phyloP scores from a whole-genome alignment of 768 basidiomycete genomes.

The Calvatia gigantea region DNA sequence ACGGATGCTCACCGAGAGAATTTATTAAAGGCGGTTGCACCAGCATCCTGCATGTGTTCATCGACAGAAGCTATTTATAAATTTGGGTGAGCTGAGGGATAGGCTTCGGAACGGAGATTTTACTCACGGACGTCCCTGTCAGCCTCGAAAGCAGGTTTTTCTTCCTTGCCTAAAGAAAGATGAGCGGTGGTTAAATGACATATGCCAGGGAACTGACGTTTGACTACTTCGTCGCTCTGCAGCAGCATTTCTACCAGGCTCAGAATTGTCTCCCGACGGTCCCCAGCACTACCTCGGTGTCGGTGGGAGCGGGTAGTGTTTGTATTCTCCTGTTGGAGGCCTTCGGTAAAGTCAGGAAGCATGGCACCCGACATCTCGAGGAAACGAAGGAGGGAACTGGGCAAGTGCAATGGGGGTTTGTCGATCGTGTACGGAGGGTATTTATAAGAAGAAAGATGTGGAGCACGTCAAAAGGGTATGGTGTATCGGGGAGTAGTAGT shows the following conservation, averaged over 20 bases:
- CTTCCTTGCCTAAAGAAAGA: slow-evolving; percentile 27
- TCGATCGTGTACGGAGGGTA: background rate
- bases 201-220: slow-evolving; percentile 22
- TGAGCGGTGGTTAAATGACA: background rate
- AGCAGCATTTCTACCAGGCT: slow-evolving; percentile 50
- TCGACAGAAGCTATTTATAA: slow-evolving; percentile 51
- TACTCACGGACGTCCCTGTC: slow-evolving; percentile 65
- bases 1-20: slow-evolving; percentile 51
- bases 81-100: background rate
- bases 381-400: background rate
- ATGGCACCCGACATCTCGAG: slow-evolving; percentile 3
- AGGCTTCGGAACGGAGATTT: background rate
- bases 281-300: slow-evolving; percentile 8
- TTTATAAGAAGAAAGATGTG: background rate
- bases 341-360: slow-evolving; percentile 12
- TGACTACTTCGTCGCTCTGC: slow-evolving; percentile 28
- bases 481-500: background rate
- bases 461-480: background rate
- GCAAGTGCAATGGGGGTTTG: background rate
- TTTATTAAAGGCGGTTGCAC: slow-evolving; percentile 60
- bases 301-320: background rate
- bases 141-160: slow-evolving; percentile 54
- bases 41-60: slow-evolving; percentile 65
- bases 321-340: slow-evolving; percentile 1
- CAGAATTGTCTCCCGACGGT: slow-evolving; percentile 43